phyloP scores from a whole-genome alignment of 1,139 yeast genomes.

The Geotrichum armillariae region DNA sequence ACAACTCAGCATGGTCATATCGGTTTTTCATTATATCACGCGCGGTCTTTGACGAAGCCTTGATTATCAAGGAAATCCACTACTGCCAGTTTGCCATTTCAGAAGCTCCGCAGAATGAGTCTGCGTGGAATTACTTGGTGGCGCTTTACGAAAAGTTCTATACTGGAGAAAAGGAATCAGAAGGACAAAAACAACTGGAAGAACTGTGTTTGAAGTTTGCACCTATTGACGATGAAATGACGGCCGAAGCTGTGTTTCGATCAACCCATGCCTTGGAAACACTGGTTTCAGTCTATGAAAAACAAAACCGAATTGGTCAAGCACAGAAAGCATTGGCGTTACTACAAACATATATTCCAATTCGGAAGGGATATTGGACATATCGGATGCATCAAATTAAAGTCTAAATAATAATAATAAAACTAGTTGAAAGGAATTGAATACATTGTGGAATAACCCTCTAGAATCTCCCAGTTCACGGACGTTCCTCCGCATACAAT shows the following conservation, averaged over 20 bases:
- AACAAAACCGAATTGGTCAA: constrained; percentile 36
- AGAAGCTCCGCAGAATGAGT: constrained; percentile 75
- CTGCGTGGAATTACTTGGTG: constrained; percentile 79
- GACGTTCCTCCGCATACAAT: constrained; percentile 40
- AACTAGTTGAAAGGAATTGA: constrained; percentile 20
- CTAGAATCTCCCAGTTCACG: constrained; percentile 33
- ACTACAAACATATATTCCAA: constrained; percentile 62
- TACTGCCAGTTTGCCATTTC: constrained; percentile 51
- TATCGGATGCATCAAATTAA: constrained; percentile 25
- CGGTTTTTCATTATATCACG: constrained; percentile 56
- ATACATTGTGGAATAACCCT: constrained; percentile 31
- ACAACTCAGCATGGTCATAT: constrained; percentile 95
- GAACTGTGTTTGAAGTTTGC: constrained; percentile 15
- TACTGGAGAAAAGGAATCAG: background rate
- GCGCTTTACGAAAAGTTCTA: constrained; percentile 53
- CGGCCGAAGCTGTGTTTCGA: constrained; percentile 33
- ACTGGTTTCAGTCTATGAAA: constrained; percentile 52
- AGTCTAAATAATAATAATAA: background rate
- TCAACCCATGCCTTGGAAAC: constrained; percentile 70
- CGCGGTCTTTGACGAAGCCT: constrained; percentile 5
- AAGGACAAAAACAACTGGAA: constrained; percentile 32
- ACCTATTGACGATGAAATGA: constrained; percentile 7
- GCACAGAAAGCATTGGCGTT: constrained; percentile 49
- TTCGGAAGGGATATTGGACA: constrained; percentile 68
- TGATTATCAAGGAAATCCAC: constrained; percentile 43